These are phyloP conservation scores for Fusarium sp. DNA, from an alignment of 2,329 filamentous ascomycete species.

Conservation along the genomic window DNA sequence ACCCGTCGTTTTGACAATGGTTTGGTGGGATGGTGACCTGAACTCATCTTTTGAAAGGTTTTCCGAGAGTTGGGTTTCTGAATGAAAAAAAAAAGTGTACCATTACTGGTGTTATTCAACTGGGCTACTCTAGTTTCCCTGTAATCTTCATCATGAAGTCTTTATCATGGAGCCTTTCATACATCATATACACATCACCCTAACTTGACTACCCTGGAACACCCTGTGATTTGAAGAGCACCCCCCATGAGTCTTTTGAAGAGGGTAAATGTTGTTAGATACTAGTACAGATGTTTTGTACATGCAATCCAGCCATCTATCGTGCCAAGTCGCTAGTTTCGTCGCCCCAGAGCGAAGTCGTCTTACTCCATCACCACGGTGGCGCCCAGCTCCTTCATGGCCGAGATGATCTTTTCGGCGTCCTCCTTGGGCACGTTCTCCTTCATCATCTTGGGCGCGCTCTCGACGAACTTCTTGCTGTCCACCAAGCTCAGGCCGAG, in stretches of 20 bases:
- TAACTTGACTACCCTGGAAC: slow-evolving; percentile 14
- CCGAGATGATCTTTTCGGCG: slow-evolving; percentile 96
- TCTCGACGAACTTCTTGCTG: slow-evolving; percentile 99
- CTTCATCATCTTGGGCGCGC: slow-evolving; percentile 98
- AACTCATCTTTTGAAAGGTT: background rate
- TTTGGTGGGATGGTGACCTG: slow-evolving; percentile 6
- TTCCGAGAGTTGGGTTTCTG: background rate
- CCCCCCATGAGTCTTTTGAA: slow-evolving; percentile 25
- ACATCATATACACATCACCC: background rate
- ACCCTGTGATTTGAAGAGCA: slow-evolving; percentile 29
- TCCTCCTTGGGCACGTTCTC: slow-evolving; percentile 99
- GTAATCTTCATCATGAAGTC: background rate
- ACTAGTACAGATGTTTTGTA: slow-evolving; percentile 54
- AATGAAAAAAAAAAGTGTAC: background rate
- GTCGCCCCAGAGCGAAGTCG: slow-evolving; percentile 15
- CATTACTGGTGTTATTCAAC: background rate
- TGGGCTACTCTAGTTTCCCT: background rate
- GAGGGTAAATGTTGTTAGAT: slow-evolving; percentile 45
- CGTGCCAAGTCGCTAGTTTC: slow-evolving; percentile 43
- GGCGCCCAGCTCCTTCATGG: slow-evolving; percentile 92
- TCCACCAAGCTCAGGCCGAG: slow-evolving; percentile 96
- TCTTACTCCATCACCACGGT: slow-evolving; percentile 90
- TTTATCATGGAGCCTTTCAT: background rate
- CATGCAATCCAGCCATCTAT: slow-evolving; percentile 50
- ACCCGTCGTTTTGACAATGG: slow-evolving; percentile 39